Evolutionary conservation across 2,329 filamentous ascomycete species (phyloP).

Genomic region (Beauveria sp.): DNA sequence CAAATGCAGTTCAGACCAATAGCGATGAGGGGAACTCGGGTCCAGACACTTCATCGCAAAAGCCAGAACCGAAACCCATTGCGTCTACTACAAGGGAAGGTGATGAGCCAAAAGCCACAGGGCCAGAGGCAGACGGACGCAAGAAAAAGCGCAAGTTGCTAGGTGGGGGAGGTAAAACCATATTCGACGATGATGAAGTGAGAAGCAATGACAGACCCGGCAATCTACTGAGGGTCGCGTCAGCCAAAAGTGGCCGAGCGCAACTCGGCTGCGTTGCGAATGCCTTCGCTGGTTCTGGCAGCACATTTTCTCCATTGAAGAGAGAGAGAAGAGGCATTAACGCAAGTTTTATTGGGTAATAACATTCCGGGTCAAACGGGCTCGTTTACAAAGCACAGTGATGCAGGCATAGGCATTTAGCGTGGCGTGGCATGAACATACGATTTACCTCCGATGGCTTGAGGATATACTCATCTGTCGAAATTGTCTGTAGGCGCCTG

Average conservation of each 20-base stretch:
- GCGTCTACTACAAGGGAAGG: not conserved
- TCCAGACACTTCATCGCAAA: not conserved
- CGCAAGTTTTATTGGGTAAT: slow-evolving; percentile 50
- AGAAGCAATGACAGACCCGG: not conserved
- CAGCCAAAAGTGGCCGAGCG: slow-evolving; percentile 17
- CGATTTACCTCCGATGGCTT: not conserved
- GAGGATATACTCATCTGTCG: not conserved
- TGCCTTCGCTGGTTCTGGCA: slow-evolving; percentile 38
- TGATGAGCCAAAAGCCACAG: slow-evolving; percentile 14
- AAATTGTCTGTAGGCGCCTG: no score
- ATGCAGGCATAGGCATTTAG: not conserved
- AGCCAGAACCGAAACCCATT: not conserved
- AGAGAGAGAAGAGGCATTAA: slow-evolving; percentile 55
- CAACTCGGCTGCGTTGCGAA: slow-evolving; percentile 33
- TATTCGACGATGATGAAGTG: slow-evolving; percentile 60
- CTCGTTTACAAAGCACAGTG: not conserved
- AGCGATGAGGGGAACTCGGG: not conserved
- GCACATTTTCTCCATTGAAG: slow-evolving; percentile 65
- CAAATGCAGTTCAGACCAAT: not conserved
- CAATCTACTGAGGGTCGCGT: not conserved
- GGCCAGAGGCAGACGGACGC: slow-evolving; percentile 28
- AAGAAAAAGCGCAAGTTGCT: slow-evolving; percentile 70
- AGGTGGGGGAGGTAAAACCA: slow-evolving; percentile 51
- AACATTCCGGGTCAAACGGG: not conserved
- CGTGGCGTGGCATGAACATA: not conserved